phyloP scores from a whole-genome alignment of 164 flowering plant species.

The Houttuynia cordata region DNA sequence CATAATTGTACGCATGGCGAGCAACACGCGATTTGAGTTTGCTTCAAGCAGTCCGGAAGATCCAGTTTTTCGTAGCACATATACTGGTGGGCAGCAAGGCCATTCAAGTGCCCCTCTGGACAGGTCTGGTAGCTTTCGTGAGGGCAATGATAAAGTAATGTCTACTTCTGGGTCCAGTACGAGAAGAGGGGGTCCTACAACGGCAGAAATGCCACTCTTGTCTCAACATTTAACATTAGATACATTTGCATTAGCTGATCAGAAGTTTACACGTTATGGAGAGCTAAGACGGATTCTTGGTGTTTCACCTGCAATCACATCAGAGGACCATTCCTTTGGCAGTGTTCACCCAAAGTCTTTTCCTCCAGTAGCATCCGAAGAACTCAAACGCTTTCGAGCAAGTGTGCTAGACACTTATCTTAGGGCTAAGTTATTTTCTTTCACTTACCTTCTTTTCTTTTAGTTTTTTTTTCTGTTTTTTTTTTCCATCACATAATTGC shows the following conservation, averaged over 20 bases:
- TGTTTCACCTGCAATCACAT: slow-evolving; percentile 26
- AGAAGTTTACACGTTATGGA: slow-evolving; percentile 33
- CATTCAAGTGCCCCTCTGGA: slow-evolving; percentile 40
- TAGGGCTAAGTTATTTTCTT: slow-evolving; percentile 25
- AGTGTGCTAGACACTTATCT: slow-evolving; percentile 33
- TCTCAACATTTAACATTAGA: slow-evolving; percentile 50
- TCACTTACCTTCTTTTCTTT: slow-evolving; percentile 5
- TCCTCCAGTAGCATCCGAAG: slow-evolving; percentile 36
- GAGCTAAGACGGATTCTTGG: slow-evolving; percentile 50
- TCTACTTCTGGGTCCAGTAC: slow-evolving; percentile 26
- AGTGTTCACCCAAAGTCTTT: slow-evolving; percentile 32
- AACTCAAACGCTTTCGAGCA: slow-evolving; percentile 44
- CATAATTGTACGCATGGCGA: slow-evolving; percentile 40
- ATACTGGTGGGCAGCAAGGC: slow-evolving; percentile 50
- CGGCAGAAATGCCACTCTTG: slow-evolving; percentile 28
- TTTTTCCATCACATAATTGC: too few relatives aligned
- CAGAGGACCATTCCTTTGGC: slow-evolving; percentile 48
- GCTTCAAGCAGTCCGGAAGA: slow-evolving; percentile 55
- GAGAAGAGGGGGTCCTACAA: slow-evolving; percentile 2
- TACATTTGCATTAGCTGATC: slow-evolving; percentile 44
- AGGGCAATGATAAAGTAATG: slow-evolving; percentile 37
- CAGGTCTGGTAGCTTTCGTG: slow-evolving; percentile 77
- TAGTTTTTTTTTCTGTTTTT: neutral
- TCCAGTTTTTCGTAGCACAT: slow-evolving; percentile 32
- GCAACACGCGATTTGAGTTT: slow-evolving; percentile 50